Conservation (phyloP, 129 eudicot genomes). For the Pulicaria dysenterica region DNA sequence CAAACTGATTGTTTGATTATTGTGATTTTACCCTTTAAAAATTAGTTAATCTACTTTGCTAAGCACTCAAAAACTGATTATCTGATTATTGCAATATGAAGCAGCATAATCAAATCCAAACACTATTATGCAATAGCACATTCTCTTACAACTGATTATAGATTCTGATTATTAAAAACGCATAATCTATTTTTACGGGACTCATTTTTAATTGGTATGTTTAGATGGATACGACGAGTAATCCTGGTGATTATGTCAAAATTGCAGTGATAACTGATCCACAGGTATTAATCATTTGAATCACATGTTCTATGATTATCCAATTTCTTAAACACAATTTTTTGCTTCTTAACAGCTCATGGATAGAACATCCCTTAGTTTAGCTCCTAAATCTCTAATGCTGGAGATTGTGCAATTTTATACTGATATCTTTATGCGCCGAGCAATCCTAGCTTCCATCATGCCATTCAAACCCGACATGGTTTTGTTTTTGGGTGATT, state of each 20-base stretch:
- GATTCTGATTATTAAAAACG: too few relatives aligned
- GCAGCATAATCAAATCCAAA: too few relatives aligned
- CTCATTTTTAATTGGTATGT: conserved; percentile 7
- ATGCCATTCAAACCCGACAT: conserved; percentile 80
- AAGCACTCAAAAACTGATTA: too few relatives aligned
- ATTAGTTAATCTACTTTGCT: too few relatives aligned
- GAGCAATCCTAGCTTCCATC: conserved; percentile 75
- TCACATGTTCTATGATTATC: not conserved
- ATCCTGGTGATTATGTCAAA: conserved; percentile 67
- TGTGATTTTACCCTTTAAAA: too few relatives aligned
- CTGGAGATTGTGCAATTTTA: conserved; percentile 84
- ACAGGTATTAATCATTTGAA: conserved; percentile 55
- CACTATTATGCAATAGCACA: too few relatives aligned
- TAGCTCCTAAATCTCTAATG: conserved; percentile 72
- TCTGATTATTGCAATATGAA: too few relatives aligned
- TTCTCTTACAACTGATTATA: too few relatives aligned
- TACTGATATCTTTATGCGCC: conserved; percentile 87
- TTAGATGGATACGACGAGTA: conserved; percentile 47
- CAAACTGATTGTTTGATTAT: too few relatives aligned
- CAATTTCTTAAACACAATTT: conserved; percentile 5
- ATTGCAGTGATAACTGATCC: conserved; percentile 92
- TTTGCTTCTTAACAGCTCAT: conserved; percentile 56
- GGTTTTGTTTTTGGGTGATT: conserved; percentile 89
- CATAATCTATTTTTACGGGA: too few relatives aligned
- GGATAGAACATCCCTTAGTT: conserved; percentile 80